Evolutionary conservation across 495 filamentous ascomycete species (phyloP), one percentile per base, ranked within the genome.

Genomic region (Penicilliopsis zonata): DNA sequence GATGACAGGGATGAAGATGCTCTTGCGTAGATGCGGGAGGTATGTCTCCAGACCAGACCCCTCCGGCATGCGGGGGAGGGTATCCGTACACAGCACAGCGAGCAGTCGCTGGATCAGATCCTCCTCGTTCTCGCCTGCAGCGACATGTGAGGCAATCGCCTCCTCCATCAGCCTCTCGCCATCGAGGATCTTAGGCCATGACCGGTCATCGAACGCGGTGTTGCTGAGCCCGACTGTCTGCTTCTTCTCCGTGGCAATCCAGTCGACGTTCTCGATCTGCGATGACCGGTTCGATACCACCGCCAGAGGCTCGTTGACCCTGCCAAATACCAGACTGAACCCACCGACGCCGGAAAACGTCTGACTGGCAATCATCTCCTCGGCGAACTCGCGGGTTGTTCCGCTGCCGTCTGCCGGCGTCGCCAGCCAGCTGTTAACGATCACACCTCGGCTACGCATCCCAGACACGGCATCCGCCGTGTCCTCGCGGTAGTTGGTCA

Each of bases 401-500:
- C 60, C 50, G 15, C 38, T 32, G 15, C 39, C 34, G 4, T 41
- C 28, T 3, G 51, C 40, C n/a, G 46, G 37, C 17, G 51, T 44
- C 2, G 66, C 74, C n/a, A 98, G 56, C 72, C 85, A 95, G n/a
- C 73, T 77, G 30, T 80, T 93, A 22, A 92, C 81, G 56, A 96
- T 84, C 9, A 64, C 72, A 13, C 90, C 90, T 18, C 90, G 73
- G 48, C 81, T 87, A 35, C 72, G 69, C 27, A 62, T 61, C 6
- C 74, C 79, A 9, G 60, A 52, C 28, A 72, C 74, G 31, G 75
- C 67, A 34, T 40, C 44, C 16, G 53, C 36, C 16, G 44, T 47
- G 9, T 50, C 39, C 61, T 96, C 90, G 33, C 84, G 80, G 49
- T 86, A 95, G 63, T 99, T 99, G 33, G 92, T 96, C 21, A 99